These are phyloP conservation scores for Cucurbita pepo DNA, from an alignment of 306 rosid genomes.

Conservation along the genomic window DNA sequence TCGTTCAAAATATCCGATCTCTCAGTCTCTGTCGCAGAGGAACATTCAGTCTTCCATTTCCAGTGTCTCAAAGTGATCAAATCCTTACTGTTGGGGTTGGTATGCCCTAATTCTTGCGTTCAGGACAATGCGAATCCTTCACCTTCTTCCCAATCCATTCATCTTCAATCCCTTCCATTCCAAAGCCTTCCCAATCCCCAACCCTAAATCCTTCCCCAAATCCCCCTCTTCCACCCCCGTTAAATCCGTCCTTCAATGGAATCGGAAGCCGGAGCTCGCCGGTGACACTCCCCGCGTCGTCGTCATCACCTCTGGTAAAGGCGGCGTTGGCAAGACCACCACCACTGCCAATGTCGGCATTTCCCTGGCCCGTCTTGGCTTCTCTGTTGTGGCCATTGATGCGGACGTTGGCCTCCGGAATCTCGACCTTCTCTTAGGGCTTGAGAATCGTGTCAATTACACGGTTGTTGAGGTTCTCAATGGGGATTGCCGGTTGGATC, in stretches of 20 bases:
- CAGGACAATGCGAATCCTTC: conserved; percentile 33
- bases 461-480: conserved; percentile 85
- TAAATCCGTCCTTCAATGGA: conserved; percentile 66
- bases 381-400: conserved; percentile 92
- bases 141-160: conserved; percentile 10
- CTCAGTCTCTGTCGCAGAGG: neutral
- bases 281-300: conserved; percentile 84
- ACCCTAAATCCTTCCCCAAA: neutral
- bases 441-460: conserved; percentile 91
- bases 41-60: no score
- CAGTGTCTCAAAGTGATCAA: neutral
- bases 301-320: conserved; percentile 91
- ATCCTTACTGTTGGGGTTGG: neutral
- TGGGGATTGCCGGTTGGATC: conserved; percentile 93
- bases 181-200: conserved; percentile 17
- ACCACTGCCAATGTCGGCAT: conserved; percentile 92
- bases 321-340: conserved; percentile 90
- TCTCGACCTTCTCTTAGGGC: conserved; percentile 93
- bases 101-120: neutral
- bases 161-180: conserved; percentile 10
- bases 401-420: conserved; percentile 94
- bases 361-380: conserved; percentile 84
- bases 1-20: neutral
- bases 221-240: conserved; percentile 5
- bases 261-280: conserved; percentile 73